Percentiles rank a stretch among this genome's conserved stretches.
These are phyloP conservation scores for Dioscorea zingiberensis DNA, from an alignment of 106 monocot species.

Conservation along the genomic window DNA sequence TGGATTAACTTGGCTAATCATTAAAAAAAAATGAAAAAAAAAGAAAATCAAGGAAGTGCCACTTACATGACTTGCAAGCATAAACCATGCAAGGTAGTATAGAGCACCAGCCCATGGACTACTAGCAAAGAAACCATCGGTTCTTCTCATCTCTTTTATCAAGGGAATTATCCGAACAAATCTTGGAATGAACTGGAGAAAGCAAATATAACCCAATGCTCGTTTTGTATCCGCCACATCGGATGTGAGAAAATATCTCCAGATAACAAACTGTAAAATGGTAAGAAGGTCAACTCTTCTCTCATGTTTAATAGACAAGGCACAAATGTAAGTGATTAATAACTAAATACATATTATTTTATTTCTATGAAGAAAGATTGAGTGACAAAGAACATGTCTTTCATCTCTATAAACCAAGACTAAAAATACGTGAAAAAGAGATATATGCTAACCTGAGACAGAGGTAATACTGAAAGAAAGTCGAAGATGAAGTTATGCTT, in stretches of 20 bases:
- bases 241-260: conserved; percentile 45
- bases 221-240: conserved; percentile 44
- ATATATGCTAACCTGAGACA: conserved; percentile 68
- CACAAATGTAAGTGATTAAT: too few relatives aligned
- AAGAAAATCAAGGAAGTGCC: not conserved
- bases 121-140: conserved; percentile 54
- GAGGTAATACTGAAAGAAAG: conserved; percentile 70
- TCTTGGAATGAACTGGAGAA: conserved; percentile 54
- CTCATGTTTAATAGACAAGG: not conserved
- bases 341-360: too few relatives aligned
- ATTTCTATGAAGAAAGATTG: too few relatives aligned
- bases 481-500: conserved; percentile 60
- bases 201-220: conserved; percentile 32
- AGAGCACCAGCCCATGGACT: conserved; percentile 57
- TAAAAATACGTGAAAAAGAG: too few relatives aligned
- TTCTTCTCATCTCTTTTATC: conserved; percentile 48
- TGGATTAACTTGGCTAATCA: too few relatives aligned
- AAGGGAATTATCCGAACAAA: conserved; percentile 44
- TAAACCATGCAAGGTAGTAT: conserved; percentile 58
- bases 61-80: conserved; percentile 72
- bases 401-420: too few relatives aligned
- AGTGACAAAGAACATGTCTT: too few relatives aligned
- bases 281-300: not conserved
- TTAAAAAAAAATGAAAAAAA: too few relatives aligned
- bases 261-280: conserved; percentile 35